phyloP scores from a whole-genome alignment of 2,329 filamentous ascomycete genomes.

The Trichophaea hybrida region DNA sequence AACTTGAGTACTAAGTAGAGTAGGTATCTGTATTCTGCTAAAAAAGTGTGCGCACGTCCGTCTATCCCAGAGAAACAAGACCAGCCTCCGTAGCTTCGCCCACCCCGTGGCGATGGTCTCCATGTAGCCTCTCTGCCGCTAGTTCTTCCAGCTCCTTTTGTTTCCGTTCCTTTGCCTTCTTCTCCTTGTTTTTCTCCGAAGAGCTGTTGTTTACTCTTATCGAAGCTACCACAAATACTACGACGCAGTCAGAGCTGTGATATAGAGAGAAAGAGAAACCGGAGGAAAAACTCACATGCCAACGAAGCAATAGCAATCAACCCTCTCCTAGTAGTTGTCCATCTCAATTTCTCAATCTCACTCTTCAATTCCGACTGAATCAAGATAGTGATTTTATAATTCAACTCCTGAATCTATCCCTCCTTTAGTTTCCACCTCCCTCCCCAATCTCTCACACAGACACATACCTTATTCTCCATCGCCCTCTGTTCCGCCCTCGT shows the following conservation, averaged over 20 bases:
- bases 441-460: neutral
- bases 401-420: conserved; percentile 69
- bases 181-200: conserved; percentile 30
- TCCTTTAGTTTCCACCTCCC: neutral
- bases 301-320: conserved; percentile 43
- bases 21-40: too few relatives aligned
- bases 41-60: neutral
- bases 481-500: conserved; percentile 75
- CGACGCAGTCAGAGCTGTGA: neutral
- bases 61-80: conserved; percentile 14
- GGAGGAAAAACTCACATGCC: conserved; percentile 33
- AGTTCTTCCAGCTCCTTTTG: conserved; percentile 28
- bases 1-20: too few relatives aligned
- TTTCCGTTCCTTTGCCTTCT: conserved; percentile 30
- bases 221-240: conserved; percentile 37
- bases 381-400: conserved; percentile 86
- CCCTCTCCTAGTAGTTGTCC: conserved; percentile 59
- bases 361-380: conserved; percentile 83
- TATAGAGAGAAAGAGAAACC: neutral
- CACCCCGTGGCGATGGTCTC: conserved; percentile 11
- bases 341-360: conserved; percentile 79
- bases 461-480: conserved; percentile 60
- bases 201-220: conserved; percentile 34
- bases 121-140: conserved; percentile 18
- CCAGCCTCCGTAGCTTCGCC: conserved; percentile 2